Evolutionary conservation across 2,329 filamentous ascomycete species (phyloP), one percentile per base, ranked within the genome.

Genomic region (Emmonsia crescens): DNA sequence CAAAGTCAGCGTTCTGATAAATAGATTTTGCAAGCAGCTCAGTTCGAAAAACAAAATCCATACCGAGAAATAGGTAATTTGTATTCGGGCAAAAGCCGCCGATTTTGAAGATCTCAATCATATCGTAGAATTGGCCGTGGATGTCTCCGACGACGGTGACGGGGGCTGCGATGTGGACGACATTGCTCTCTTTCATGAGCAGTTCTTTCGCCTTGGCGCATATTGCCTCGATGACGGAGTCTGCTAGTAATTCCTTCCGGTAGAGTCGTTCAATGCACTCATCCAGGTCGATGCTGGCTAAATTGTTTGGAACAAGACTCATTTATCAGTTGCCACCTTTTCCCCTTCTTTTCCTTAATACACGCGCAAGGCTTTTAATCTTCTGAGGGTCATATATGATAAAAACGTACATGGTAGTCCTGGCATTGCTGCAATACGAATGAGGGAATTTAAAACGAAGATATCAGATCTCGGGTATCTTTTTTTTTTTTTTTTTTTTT

Each of bases 161-260:
- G 1, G 94, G 94, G 38, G 94, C 92, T 69, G 86, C 86, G 65
- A 99, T 95, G 75, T 99, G 94, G 64, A 99, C 94, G 65, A 99
- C 94, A 78, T 99, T 99, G 83, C 93, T 97, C 85, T 99, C 94
- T 74, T 95, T 93, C 94, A 99, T 99, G 68, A 99, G 83, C 69
- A 99, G 82, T 80, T 99, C 94, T 74, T 99, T 99, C 27, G 95
- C 94, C 77, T 99, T 99, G 76, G 94, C 92, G 80, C 94, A 99
- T 85, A 99, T 93, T 71, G 94, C 94, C 79, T 99, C 94, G 76
- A 99, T 93, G 67, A 99, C 92, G 49, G 93, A 96, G 78, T 99
- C 94, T 70, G 94, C 92, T 63, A 99, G 85, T 63, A 99, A 85
- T 76, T 97, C 94, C 75, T 96, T 96, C 74, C 94, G 93, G 79